Evolutionary conservation across 306 rosid genomes (phyloP).

Genomic region (Cajanus cajan): DNA sequence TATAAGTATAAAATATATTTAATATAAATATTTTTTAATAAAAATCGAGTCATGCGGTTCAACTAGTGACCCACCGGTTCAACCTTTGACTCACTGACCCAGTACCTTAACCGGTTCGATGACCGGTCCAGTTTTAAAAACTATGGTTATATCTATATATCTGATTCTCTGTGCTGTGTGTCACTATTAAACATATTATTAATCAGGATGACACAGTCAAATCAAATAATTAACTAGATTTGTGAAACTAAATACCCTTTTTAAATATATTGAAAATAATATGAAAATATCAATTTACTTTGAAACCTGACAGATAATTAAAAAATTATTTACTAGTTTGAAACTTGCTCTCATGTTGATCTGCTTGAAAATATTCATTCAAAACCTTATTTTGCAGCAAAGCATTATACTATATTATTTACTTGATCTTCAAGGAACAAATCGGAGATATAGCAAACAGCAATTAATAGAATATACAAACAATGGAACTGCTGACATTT

Average conservation of each 20-base stretch:
- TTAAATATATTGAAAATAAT: neutral
- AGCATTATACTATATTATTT: neutral
- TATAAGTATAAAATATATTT: too few relatives aligned
- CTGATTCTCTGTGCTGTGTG: too few relatives aligned
- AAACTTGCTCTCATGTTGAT: neutral
- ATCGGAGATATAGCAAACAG: neutral
- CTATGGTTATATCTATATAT: too few relatives aligned
- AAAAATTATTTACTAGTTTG: neutral
- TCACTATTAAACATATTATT: neutral
- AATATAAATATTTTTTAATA: too few relatives aligned
- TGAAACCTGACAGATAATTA: neutral
- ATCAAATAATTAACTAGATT: neutral
- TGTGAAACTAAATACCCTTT: neutral
- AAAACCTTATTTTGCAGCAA: neutral
- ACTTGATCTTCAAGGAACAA: neutral
- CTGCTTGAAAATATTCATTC: neutral
- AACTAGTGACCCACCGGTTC: too few relatives aligned
- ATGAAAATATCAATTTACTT: neutral
- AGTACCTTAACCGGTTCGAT: too few relatives aligned
- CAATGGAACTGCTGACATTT: neutral
- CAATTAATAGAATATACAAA: neutral
- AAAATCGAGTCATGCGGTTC: too few relatives aligned
- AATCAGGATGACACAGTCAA: neutral
- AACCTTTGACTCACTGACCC: too few relatives aligned
- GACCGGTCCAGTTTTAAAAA: too few relatives aligned